These are phyloP conservation scores for Neonectria ditissima DNA, from an alignment of 2,329 filamentous ascomycete genomes.

Conservation along the genomic window DNA sequence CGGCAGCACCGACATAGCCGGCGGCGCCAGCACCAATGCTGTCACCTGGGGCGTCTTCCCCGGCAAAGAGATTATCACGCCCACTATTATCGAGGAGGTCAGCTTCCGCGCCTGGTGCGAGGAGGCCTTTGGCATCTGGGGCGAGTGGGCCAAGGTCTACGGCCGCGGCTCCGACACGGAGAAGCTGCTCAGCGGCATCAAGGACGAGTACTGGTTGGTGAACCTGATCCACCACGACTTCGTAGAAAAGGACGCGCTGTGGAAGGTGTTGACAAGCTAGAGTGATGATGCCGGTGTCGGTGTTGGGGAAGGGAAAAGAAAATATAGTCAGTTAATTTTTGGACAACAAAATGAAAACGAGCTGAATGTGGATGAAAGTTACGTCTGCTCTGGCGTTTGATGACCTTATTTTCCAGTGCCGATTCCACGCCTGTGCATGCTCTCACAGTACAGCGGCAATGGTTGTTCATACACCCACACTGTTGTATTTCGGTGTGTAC, in stretches of 20 bases:
- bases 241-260: slow-evolving; percentile 76
- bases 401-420: background rate
- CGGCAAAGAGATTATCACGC: slow-evolving; percentile 94
- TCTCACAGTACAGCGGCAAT: background rate
- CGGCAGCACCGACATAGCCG: slow-evolving; percentile 44
- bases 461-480: slow-evolving; percentile 16
- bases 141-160: slow-evolving; percentile 92
- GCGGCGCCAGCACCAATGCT: slow-evolving; percentile 78
- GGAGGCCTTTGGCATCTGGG: slow-evolving; percentile 96
- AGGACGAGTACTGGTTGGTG: slow-evolving; percentile 85
- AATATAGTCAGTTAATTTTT: slow-evolving; percentile 47
- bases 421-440: background rate
- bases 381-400: background rate
- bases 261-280: slow-evolving; percentile 71
- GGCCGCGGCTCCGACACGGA: slow-evolving; percentile 78
- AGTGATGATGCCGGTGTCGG: slow-evolving; percentile 10
- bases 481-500: slow-evolving; percentile 14
- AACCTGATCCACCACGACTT: slow-evolving; percentile 90
- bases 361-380: background rate
- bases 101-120: slow-evolving; percentile 95
- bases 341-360: slow-evolving; percentile 3
- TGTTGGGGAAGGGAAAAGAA: slow-evolving; percentile 39
- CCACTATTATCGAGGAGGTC: slow-evolving; percentile 95
- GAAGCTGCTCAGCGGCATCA: slow-evolving; percentile 74
- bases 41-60: slow-evolving; percentile 98